Evolutionary conservation across 805 yeast genomes (phyloP).

Genomic region (Wickerhamiella spandovensis): DNA sequence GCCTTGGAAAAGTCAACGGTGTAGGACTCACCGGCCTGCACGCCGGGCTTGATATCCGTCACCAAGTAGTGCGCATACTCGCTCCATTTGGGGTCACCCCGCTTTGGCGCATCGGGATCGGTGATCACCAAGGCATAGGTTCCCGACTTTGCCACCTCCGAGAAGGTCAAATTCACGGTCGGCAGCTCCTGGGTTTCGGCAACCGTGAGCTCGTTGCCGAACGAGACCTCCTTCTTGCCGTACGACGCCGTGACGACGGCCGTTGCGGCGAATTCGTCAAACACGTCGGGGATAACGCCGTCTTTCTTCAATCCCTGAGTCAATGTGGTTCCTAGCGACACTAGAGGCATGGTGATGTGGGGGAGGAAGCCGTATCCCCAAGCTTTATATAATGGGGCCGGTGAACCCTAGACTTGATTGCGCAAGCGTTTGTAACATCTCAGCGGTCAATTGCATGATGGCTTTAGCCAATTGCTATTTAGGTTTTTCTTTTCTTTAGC

Average conservation of each 20-base stretch:
- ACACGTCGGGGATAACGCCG: slow-evolving; percentile 32
- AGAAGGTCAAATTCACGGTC: slow-evolving; percentile 47
- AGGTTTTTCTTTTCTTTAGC: no score
- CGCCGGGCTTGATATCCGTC: slow-evolving; percentile 25
- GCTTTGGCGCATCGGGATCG: slow-evolving; percentile 90
- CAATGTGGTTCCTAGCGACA: slow-evolving; percentile 22
- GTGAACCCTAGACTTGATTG: not conserved
- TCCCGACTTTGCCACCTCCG: slow-evolving; percentile 30
- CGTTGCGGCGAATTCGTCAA: slow-evolving; percentile 20
- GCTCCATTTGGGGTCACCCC: slow-evolving; percentile 73
- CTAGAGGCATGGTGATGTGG: slow-evolving; percentile 17
- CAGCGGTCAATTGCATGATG: no score
- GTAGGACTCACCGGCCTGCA: slow-evolving; percentile 19
- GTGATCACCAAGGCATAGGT: slow-evolving; percentile 66
- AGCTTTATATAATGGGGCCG: not conserved
- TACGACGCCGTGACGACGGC: slow-evolving; percentile 48
- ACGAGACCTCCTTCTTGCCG: slow-evolving; percentile 46
- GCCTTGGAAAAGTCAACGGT: slow-evolving; percentile 27
- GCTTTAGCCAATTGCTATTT: no score
- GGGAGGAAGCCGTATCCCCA: no score
- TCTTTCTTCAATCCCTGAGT: slow-evolving; percentile 29
- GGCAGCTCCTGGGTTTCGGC: slow-evolving; percentile 60
- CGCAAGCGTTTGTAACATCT: not conserved
- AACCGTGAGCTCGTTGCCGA: slow-evolving; percentile 62
- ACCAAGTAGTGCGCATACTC: slow-evolving; percentile 69